Conservation (phyloP, 129 eudicot species). For the Centrapalus pauciflorus region DNA sequence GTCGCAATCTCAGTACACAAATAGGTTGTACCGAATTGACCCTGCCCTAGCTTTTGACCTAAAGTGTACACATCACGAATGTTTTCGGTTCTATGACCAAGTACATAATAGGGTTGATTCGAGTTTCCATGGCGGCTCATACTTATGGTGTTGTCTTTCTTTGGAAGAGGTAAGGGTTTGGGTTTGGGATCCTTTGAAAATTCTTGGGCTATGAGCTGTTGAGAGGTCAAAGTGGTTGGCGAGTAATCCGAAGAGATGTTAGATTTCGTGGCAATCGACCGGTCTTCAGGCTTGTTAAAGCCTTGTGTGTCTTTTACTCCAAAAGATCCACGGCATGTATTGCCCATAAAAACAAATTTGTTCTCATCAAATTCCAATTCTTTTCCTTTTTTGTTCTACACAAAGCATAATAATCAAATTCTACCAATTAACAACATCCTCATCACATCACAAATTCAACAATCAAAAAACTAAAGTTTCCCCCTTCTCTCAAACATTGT, state of each 20-base stretch:
- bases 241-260: slow-evolving; percentile 43
- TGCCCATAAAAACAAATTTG: slow-evolving; percentile 90
- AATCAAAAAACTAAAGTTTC: neutral
- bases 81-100: slow-evolving; percentile 80
- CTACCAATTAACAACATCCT: neutral
- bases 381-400: no score
- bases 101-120: slow-evolving; percentile 54
- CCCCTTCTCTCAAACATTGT: neutral
- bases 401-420: neutral
- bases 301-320: slow-evolving; percentile 59
- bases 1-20: slow-evolving; percentile 72
- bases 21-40: slow-evolving; percentile 89
- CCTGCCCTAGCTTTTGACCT: slow-evolving; percentile 81
- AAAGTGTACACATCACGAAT: slow-evolving; percentile 76
- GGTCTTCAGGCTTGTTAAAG: slow-evolving; percentile 72
- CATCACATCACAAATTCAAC: neutral
- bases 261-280: slow-evolving; percentile 32
- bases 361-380: slow-evolving; percentile 34
- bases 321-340: slow-evolving; percentile 99
- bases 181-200: slow-evolving; percentile 39
- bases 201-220: slow-evolving; percentile 58
- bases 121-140: slow-evolving; percentile 46
- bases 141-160: slow-evolving; percentile 47
- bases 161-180: slow-evolving; percentile 29
- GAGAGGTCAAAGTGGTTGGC: slow-evolving; percentile 46